Evolutionary conservation across 805 yeast species (phyloP).

Genomic region (Alloascoidea africana): DNA sequence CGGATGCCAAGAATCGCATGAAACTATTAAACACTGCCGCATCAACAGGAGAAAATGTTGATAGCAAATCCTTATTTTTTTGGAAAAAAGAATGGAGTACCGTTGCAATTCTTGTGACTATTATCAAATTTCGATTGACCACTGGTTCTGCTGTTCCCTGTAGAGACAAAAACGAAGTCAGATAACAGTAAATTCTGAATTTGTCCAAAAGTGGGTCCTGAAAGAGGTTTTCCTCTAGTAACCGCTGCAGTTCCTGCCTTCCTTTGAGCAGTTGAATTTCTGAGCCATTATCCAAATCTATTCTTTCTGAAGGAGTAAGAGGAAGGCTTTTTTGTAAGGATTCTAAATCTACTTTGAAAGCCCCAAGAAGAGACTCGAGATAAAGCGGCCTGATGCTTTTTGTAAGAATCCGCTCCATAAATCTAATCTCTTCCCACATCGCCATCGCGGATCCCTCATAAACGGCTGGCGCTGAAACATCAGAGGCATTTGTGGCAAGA

Average conservation of each 20-base stretch:
- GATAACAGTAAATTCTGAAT: neutral
- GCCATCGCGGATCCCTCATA: neutral
- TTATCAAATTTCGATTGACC: too few relatives aligned
- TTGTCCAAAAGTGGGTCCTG: neutral
- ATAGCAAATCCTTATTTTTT: neutral
- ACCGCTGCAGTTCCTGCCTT: too few relatives aligned
- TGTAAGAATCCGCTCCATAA: neutral
- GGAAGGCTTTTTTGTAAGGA: too few relatives aligned
- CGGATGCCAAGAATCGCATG: neutral
- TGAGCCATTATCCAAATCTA: too few relatives aligned
- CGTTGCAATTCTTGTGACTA: neutral
- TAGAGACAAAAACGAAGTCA: neutral
- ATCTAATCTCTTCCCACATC: neutral
- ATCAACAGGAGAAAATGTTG: neutral
- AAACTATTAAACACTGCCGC: neutral
- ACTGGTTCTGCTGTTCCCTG: neutral
- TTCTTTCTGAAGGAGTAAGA: too few relatives aligned
- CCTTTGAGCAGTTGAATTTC: too few relatives aligned
- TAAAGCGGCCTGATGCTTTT: neutral
- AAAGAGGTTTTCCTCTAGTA: neutral
- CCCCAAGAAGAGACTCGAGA: constrained; percentile 1
- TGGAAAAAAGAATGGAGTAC: neutral
- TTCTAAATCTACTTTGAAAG: neutral
- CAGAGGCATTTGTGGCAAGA: neutral
- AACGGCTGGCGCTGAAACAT: neutral